Evolutionary conservation across 805 yeast genomes (phyloP), one percentile per base, ranked within the genome.

Genomic region (Danielozyma ontarioensis): DNA sequence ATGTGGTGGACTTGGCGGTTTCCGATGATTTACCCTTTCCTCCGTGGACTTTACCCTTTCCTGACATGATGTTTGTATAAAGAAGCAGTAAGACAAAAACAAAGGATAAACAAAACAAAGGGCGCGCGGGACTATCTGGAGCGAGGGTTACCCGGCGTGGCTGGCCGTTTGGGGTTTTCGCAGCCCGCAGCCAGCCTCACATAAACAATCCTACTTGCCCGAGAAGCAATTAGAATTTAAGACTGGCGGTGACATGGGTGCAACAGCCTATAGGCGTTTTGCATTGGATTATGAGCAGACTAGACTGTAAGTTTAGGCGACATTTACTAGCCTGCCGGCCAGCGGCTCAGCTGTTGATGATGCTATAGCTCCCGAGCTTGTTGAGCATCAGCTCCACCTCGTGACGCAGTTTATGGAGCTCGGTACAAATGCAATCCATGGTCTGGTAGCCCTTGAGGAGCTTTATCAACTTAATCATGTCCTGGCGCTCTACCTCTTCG

Each of bases 21-120:
- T 66, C 72, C 22, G 95, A 86, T 17, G 94, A 80, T 63, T 89
- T 89, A 49, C 97, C 97, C 68, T 89, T 90, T 57, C 97, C 97
- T 48, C 97, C 97, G 62, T 84, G 89, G 40, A 80, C 87, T 77
- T 90, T 90, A 48, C 97, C 97, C 57, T 66, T 66, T 31, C 72
- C 72, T 35, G 96, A 84, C 96, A 89, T 87, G 35, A 27, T 29
- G 33, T 31, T 25, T 25, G 32, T 32, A 32, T 28, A 26, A 25
- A 22, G 26, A 35, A 15, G 21, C 18, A 27, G 13, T 22, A 8
- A 24, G 21, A 26, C 27, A 31, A 32, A 27, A 32, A 21, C 28
- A 32, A 32, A 32, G 8, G 10, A 19, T 6, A 19, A n/a, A 27
- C 31, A 27, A 27, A 27, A 15, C 29, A 19, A 16, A 25, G 22